Evolutionary conservation across 1,139 yeast genomes (phyloP), one percentile per base, ranked within the genome.

Genomic region (Wickerhamomyces sp.): DNA sequence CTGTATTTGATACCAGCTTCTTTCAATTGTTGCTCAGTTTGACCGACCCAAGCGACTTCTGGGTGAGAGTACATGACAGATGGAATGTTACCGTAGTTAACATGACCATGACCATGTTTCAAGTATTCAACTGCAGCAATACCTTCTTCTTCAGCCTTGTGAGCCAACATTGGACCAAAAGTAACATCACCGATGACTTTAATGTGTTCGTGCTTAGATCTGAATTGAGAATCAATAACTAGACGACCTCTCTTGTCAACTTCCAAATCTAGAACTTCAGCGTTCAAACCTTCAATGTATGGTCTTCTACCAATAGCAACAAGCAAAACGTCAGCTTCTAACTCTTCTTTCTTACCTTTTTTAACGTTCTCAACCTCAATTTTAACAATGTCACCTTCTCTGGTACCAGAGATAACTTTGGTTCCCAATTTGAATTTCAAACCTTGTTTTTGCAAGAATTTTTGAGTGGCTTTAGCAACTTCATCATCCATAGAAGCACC

Each of bases 281-380:
- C 81, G 62, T 86, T 82, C 49, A 93, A 75, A 38, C 96, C 96
- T 56, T 78, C 75, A 44, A 95, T 80, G 77, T 80, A 88, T 50
- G 99, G 98, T 70, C 97, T 88, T 75, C 99, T 88, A 60, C 99
- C 99, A 55, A 93, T 87, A 45, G 98, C 97, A 42, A 93, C 98
- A 55, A 91, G 73, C 56, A 91, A 72, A 29, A 89, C 95, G 59
- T 93, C 98, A 38, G 96, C 84, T 49, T 88, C 94, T 37, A 93
- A 54, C 27, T 75, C 63, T 62, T 82, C 91, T 54, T 76, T 72
- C 68, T 83, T 77, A 56, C 96, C 96, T 37, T 77, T 66, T 72
- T 91, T 91, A 57, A 78, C 89, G 56, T 85, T 79, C 72, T 91
- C 98, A 46, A 83, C 86, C 61, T 82, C 93, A 54, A 89, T 75